Conservation (phyloP, 257 asterid species). For the Capsicum chinense region DNA sequence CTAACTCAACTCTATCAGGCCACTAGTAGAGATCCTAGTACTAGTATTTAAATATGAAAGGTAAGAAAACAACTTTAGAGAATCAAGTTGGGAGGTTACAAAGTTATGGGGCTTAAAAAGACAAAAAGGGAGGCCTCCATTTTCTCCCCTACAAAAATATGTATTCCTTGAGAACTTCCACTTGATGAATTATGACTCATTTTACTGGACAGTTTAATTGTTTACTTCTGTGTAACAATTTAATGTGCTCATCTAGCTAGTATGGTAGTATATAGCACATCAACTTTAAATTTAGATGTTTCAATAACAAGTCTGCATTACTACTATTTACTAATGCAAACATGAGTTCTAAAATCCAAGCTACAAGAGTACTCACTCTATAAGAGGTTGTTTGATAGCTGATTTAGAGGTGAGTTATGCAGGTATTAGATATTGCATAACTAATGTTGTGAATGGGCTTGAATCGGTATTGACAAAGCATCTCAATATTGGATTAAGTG, state of each 20-base stretch:
- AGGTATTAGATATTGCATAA: no score
- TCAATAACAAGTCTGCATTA: not conserved
- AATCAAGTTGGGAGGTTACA: slow-evolving; percentile 16
- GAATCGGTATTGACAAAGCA: no score
- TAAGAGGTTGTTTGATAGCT: no score
- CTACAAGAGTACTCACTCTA: not conserved
- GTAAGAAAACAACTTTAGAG: not conserved
- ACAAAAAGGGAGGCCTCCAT: not conserved
- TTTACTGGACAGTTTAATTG: no score
- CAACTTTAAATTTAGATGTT: not conserved
- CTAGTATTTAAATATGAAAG: not conserved
- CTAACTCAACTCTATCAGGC: not conserved
- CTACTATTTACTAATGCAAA: not conserved
- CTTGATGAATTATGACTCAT: not conserved
- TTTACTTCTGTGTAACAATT: not conserved
- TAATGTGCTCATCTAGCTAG: not conserved
- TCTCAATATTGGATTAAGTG: no score
- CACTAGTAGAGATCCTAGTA: not conserved
- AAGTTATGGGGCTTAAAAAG: not conserved
- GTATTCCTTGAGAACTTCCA: not conserved
- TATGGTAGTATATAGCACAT: not conserved
- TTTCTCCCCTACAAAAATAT: no score
- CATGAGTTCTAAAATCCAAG: not conserved
- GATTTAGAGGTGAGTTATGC: no score
- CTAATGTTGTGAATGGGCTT: no score